A percentile compares a stretch with the other conserved stretches of the same genome.
phyloP scores from a whole-genome alignment of 2,329 filamentous ascomycete species.

The Colletotrichum aenigma region DNA sequence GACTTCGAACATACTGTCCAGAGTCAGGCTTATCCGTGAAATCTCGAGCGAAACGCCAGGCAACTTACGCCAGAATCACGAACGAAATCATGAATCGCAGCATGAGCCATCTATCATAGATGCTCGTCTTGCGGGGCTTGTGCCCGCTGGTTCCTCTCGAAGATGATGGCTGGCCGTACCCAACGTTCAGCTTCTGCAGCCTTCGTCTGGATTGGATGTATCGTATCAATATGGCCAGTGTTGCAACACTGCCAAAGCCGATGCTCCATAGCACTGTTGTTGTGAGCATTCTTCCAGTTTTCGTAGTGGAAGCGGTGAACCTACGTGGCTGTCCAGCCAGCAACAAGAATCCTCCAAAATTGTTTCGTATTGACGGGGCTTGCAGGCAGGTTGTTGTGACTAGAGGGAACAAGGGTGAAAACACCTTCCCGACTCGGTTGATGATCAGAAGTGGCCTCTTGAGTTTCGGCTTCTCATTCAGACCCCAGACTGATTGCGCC shows the following conservation, averaged over 20 bases:
- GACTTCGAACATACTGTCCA: slow-evolving; percentile 35
- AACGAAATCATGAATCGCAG: slow-evolving; percentile 49
- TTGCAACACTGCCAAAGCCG: background rate
- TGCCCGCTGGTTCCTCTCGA: background rate
- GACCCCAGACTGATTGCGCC: slow-evolving; percentile 3
- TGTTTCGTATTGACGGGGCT: background rate
- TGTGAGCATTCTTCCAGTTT: fast-evolving
- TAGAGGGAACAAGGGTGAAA: background rate
- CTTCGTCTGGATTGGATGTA: background rate
- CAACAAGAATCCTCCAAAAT: background rate
- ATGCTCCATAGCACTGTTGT: background rate
- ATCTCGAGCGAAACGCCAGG: fast-evolving
- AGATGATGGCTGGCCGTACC: background rate
- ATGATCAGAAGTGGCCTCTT: background rate
- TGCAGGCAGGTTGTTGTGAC: background rate
- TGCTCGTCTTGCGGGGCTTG: slow-evolving; percentile 16
- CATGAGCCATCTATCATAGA: slow-evolving; percentile 49
- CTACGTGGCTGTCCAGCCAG: background rate
- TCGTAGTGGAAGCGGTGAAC: fast-evolving
- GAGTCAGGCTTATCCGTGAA: background rate
- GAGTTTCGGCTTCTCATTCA: background rate
- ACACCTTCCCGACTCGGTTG: background rate
- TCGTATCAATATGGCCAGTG: background rate
- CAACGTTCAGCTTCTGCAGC: background rate
- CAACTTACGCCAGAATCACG: slow-evolving; percentile 37